Evolutionary conservation across 257 asterid species (phyloP), one percentile per base, ranked within the genome.

Genomic region (Ophiorrhiza pumila): DNA sequence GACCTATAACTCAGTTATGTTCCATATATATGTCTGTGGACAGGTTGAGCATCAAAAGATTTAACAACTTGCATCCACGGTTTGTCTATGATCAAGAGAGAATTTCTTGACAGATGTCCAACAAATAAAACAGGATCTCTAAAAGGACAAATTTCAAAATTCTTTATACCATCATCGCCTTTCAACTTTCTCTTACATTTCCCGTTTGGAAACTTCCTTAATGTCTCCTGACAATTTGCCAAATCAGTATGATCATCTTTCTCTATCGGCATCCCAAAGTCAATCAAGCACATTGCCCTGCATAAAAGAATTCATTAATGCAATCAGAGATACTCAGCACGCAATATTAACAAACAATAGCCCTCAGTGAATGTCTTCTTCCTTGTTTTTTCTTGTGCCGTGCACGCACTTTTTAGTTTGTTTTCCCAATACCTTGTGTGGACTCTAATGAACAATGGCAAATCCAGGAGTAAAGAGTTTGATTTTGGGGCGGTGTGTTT

Each of bases 1-100:
- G 67, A 25, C 31, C 31, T 55, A 17, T 9, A 63, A 22, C 37
- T 50, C 49, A 57, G 71, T 80, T 80, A 95, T 72, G 96, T 85
- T 81, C 99, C 99, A 66, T 60, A 95, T 42, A 92, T 84, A 80
- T 92, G 96, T 86, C 91, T 92, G 84, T 95, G 97, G 83, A 95
- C 91, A 73, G 98, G 98, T 73, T 81, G 81, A 55, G 90, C 42
- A 59, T 89, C 97, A n/a, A 95, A 89, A 71, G 85, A 55, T 80
- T 83, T 81, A 64, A 87, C 88, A 34, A 90, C 98, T 79, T 83
- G 80, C 77, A 72, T 73, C 99, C 99, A 92, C 32, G 97, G 96
- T 75, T 89, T 92, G 84, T 92, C 97, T 76, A 95, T 83, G 89
- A 92, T 87, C 93, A 92, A 80, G 58, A 90, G 79, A 8, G 98